Evolutionary conservation across 768 basidiomycete species (phyloP), one percentile per base, ranked within the genome.

Genomic region (Lentinula detonsa): DNA sequence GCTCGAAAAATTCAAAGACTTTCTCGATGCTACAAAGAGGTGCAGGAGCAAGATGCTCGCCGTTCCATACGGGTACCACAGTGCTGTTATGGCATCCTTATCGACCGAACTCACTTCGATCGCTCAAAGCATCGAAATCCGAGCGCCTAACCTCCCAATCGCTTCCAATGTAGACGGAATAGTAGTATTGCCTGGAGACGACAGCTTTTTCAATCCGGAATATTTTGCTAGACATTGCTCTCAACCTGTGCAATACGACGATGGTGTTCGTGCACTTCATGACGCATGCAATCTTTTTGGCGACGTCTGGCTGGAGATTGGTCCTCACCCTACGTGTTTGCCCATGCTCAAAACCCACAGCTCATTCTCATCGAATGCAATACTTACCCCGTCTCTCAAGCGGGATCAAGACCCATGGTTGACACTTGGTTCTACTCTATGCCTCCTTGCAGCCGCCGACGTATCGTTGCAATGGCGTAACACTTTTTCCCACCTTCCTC

Each of bases 21-120:
- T 77, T 61, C 69, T 87, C 34, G 75, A 81, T 61, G 46, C 56
- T 8, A 58, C 70, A 31, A 65, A 71, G 0, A 61, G 65, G 8
- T 78, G 75, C 68, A 81, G 78, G 65, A 76, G 69, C 43, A 68
- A 75, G 15, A 65, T 79, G 46, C 74, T 91, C 1, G 63, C 74
- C 5, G 82, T 86, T 8, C 82, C 83, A 1, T 86, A 82, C 62
- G 89, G 82, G 1, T 88, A 83, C 66, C 90, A 91, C 71, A 86
- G 84, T 48, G 60, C 73, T n/a, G 81, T 84, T 1, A 87, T 91
- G 88, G 68, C 70, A 5, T 81, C 86, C 0, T 65, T 88, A 10
- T 62, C 84, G 13, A 72, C 76, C n/a, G 80, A 81, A 50, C 77
- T 90, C 34, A 72, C 69, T 39, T 63, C 63, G 0, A 63, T 84